phyloP scores from a whole-genome alignment of 495 filamentous ascomycete genomes.

The Pyronema omphalodes region DNA sequence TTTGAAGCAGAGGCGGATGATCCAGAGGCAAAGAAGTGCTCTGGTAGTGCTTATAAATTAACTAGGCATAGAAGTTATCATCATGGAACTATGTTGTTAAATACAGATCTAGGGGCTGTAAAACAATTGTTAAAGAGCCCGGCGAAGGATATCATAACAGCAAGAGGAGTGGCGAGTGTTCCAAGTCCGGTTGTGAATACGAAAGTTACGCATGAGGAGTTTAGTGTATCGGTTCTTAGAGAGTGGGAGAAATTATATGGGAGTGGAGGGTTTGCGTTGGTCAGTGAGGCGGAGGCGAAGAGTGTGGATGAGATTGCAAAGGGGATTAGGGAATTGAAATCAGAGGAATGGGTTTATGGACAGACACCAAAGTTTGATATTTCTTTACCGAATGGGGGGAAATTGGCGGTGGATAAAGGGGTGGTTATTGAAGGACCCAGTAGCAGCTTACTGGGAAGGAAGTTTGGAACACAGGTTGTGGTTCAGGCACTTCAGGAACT shows the following conservation, averaged over 20 bases:
- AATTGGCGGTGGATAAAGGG: neutral
- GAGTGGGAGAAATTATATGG: slow-evolving; percentile 40
- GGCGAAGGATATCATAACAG: slow-evolving; percentile 52
- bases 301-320: neutral
- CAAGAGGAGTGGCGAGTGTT: slow-evolving; percentile 84
- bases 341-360: slow-evolving; percentile 51
- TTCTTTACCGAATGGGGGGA: neutral
- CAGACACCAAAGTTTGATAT: slow-evolving; percentile 43
- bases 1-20: slow-evolving; percentile 10
- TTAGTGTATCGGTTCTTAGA: slow-evolving; percentile 32
- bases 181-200: slow-evolving; percentile 71
- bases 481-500: neutral
- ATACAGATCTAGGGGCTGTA: slow-evolving; percentile 46
- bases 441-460: neutral
- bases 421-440: neutral
- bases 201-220: slow-evolving; percentile 29
- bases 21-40: slow-evolving; percentile 50
- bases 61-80: slow-evolving; percentile 61
- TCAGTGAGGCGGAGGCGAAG: neutral
- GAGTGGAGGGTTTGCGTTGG: neutral
- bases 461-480: neutral
- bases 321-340: slow-evolving; percentile 10
- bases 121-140: slow-evolving; percentile 50
- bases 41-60: slow-evolving; percentile 84
- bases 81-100: slow-evolving; percentile 76